Evolutionary conservation across 805 yeast genomes (phyloP), one percentile per base, ranked within the genome.

Genomic region (Blastobotrys peoriensis): DNA sequence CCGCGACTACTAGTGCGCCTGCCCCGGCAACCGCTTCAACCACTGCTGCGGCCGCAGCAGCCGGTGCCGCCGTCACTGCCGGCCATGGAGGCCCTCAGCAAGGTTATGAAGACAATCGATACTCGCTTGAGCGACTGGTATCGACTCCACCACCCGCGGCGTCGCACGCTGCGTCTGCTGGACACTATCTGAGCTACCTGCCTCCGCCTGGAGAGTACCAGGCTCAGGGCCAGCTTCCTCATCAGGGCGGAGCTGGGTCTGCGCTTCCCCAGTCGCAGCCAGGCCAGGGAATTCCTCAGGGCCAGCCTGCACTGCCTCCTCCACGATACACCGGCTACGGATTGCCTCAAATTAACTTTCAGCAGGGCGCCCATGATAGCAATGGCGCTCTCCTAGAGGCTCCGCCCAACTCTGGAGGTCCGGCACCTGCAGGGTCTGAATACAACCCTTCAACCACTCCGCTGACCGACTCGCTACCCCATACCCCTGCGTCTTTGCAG

Each of bases 381-480:
- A 25, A 25, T 25, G 10, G 10, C 8, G 13, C 8, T 13, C 30
- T 25, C 13, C 13, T 25, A 13, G 30, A 25, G 30, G 30, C 30
- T 8, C 30, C 30, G 13, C 10, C 30, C 30, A 25, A 25, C 13
- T 25, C 30, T 13, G 13, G 13, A 8, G 30, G 10, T 13, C 49
- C 40, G 45, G 41, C 48, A 36, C 45, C 42, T 22, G 38, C 41
- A 21, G 39, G 40, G 41, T 38, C 45, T 23, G 55, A 52, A 33
- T 50, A 43, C 25, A 44, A 44, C 23, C 43, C 40, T 18, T 37
- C 53, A 10, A 36, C 44, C 39, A 51, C 56, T 25, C 56, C 57
- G 4, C 44, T 49, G 40, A 50, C 53, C 16, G 56, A 48, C 34
- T 39, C 46, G 23, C 40, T 51, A 46, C 53, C 53, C 16, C 53